Percentiles rank a stretch among this genome's conserved stretches.
Evolutionary conservation across 108 stramenopile genomes (phyloP).

Genomic region (Mediolabrus comicus): DNA sequence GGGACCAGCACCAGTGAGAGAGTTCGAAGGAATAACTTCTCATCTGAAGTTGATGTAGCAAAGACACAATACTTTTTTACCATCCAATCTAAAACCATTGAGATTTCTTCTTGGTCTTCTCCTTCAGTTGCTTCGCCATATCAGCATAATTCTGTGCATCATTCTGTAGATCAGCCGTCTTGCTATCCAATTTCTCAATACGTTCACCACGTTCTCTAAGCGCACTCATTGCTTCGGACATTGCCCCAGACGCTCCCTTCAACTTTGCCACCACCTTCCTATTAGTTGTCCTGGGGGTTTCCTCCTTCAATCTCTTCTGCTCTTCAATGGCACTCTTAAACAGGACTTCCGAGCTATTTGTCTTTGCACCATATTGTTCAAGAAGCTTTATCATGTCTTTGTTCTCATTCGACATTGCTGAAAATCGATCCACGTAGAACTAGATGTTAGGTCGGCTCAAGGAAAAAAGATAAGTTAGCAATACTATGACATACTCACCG

Average conservation of each 20-base stretch:
- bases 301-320: slow-evolving; percentile 8
- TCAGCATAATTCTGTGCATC: slow-evolving; percentile 34
- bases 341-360: not conserved
- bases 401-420: slow-evolving; percentile 7
- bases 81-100: slow-evolving; percentile 2
- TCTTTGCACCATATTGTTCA: not conserved
- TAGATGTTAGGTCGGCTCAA: not conserved
- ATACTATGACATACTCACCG: slow-evolving; percentile 18
- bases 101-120: slow-evolving; percentile 31
- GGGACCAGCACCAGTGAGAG: slow-evolving; percentile 80
- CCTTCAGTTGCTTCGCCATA: slow-evolving; percentile 43
- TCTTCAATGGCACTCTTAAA: slow-evolving; percentile 27
- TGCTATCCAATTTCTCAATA: slow-evolving; percentile 19
- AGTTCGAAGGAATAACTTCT: slow-evolving; percentile 81
- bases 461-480: not conserved
- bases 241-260: slow-evolving; percentile 1
- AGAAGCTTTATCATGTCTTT: slow-evolving; percentile 14
- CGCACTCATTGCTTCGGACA: slow-evolving; percentile 30
- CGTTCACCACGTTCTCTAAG: slow-evolving; percentile 40
- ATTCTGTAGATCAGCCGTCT: slow-evolving; percentile 22
- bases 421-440: not conserved
- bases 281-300: not conserved
- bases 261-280: not conserved
- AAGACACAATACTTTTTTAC: not conserved
- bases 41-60: slow-evolving; percentile 90